These are phyloP conservation scores for Escallonia rubra DNA, from an alignment of 129 eudicot species.

Conservation along the genomic window DNA sequence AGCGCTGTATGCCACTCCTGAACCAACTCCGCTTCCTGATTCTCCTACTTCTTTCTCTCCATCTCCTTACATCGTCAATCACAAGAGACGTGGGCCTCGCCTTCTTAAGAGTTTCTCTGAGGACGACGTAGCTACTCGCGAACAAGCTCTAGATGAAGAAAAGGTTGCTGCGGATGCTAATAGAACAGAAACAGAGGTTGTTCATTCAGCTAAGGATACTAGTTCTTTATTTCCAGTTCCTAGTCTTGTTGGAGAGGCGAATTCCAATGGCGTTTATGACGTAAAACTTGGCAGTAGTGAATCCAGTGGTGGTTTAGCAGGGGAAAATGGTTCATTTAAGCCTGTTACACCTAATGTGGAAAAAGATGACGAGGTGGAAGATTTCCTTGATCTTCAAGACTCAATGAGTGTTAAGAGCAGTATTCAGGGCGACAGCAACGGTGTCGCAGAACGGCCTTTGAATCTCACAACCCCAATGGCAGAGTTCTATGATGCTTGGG, in stretches of 20 bases:
- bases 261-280: constrained; percentile 20
- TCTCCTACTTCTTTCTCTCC: constrained; percentile 64
- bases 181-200: constrained; percentile 35
- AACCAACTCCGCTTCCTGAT: constrained; percentile 71
- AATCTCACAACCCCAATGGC: constrained; percentile 37
- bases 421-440: constrained; percentile 41
- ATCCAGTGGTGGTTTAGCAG: constrained; percentile 14
- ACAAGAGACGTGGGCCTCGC: constrained; percentile 94
- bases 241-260: constrained; percentile 15
- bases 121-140: constrained; percentile 36
- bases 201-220: constrained; percentile 24
- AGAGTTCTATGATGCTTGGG: constrained; percentile 97
- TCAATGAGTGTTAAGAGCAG: constrained; percentile 55
- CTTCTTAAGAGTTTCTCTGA: constrained; percentile 62
- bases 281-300: constrained; percentile 17
- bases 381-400: constrained; percentile 70
- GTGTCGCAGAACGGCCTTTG: constrained; percentile 39
- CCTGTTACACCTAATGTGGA: constrained; percentile 18
- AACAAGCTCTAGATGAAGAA: constrained; percentile 24
- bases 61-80: constrained; percentile 84
- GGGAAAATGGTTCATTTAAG: constrained; percentile 23
- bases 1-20: constrained; percentile 73
- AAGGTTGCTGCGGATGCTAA: constrained; percentile 30
- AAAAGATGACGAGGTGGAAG: constrained; percentile 42
- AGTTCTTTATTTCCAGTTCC: constrained; percentile 12